phyloP scores from a whole-genome alignment of 139 green algal genomes.

The Picochlorum sp. region DNA sequence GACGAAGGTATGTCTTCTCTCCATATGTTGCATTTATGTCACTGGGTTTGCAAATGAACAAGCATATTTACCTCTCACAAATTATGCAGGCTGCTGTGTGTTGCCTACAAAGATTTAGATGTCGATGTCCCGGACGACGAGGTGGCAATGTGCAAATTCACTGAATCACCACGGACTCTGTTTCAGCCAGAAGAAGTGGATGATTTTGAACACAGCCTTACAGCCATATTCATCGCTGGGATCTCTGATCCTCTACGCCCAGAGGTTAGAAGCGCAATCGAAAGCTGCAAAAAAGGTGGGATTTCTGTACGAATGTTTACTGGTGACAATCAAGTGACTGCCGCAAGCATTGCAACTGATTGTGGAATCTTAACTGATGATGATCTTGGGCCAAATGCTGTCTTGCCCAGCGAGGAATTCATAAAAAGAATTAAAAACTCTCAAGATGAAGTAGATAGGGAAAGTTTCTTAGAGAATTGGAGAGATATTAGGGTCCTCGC shows the following conservation, averaged over 20 bases:
- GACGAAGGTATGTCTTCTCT: slow-evolving; percentile 6
- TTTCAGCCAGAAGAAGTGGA: slow-evolving; percentile 14
- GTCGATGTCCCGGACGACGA: slow-evolving; percentile 10
- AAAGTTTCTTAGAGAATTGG: slow-evolving; percentile 56
- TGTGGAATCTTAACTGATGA: slow-evolving; percentile 67
- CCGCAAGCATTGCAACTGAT: slow-evolving; percentile 69
- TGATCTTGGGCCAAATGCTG: slow-evolving; percentile 3
- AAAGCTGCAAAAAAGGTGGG: slow-evolving; percentile 69
- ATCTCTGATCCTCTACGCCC: slow-evolving; percentile 73
- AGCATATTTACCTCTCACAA: not conserved
- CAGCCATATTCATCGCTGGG: slow-evolving; percentile 47
- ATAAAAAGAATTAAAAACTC: slow-evolving; percentile 33
- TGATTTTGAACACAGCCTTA: slow-evolving; percentile 30
- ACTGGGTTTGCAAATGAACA: not conserved
- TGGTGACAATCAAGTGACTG: slow-evolving; percentile 84
- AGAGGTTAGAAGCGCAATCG: slow-evolving; percentile 67
- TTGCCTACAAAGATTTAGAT: slow-evolving; percentile 61
- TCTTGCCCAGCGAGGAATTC: slow-evolving; percentile 63
- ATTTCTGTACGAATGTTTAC: slow-evolving; percentile 96
- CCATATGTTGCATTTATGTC: not conserved
- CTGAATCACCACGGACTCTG: not conserved
- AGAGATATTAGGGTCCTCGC: slow-evolving; percentile 74
- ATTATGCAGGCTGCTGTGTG: slow-evolving; percentile 48
- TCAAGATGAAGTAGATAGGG: slow-evolving; percentile 51
- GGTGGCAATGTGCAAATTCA: not conserved